Evolutionary conservation across 306 rosid genomes (phyloP), one percentile per base, ranked within the genome.

Genomic region (Phaseolus lunatus): DNA sequence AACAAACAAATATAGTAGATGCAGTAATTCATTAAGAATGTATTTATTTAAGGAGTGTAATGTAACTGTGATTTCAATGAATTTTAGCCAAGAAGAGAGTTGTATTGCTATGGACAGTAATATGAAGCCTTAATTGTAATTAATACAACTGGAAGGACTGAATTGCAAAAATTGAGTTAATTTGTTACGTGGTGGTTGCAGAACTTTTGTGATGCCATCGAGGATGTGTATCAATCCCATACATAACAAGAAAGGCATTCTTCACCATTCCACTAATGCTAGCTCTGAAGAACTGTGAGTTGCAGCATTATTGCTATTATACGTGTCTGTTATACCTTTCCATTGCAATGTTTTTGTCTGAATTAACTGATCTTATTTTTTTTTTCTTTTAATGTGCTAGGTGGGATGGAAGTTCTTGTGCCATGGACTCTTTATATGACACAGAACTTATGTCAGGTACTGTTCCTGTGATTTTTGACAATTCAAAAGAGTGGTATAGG

Each of bases 161-260:
- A 9, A 5, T 5, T 39, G 71, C 24, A 26, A 14, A 26, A 8
- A 2, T 4, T 15, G 9, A 68, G 4, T 68, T 4, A 68, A 45
- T 9, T 47, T 67, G 54, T 67, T 68, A 7, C 47, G 58, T 45
- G 22, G 22, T 67, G 54, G 20, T 59, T 86, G 90, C 97, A 92
- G 97, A 83, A 90, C 89, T 71, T 89, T 95, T 71, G 99, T 95
- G 14, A 82, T 95, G 97, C 99, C 99, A 10, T 89, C 97, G 2
- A 91, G 96, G 86, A 91, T 95, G 97, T 95, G 97, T 66, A 89
- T 95, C 80, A 95, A 86, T 81, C 97, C 99, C 33, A 85, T 92
- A 44, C 99, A 95, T 79, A 92, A 95, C 76, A 89, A 89, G 81
- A 92, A 92, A 82, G 97, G 92, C 72, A 86, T 95, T 75, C 87